These are phyloP conservation scores for Candida adriatica DNA, from an alignment of 805 yeast genomes.

Conservation along the genomic window DNA sequence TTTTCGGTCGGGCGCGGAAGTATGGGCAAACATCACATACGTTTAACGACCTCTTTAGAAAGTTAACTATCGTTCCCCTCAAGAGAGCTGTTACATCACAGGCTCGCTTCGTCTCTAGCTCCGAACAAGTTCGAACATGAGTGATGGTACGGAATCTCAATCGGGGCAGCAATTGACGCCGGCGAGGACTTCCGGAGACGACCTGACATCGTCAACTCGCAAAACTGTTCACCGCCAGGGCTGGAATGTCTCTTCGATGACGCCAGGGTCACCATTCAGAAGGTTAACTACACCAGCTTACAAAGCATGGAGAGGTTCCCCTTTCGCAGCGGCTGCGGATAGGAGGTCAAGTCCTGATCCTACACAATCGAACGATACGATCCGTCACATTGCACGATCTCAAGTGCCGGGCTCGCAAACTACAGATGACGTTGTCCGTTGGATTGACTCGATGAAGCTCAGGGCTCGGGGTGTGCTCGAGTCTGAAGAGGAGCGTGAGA, in stretches of 20 bases:
- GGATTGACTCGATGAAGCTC: conserved; percentile 30
- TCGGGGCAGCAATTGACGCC: too few relatives aligned
- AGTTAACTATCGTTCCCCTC: too few relatives aligned
- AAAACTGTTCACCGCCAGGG: conserved; percentile 11
- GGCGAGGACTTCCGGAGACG: too few relatives aligned
- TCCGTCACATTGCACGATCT: conserved; percentile 1
- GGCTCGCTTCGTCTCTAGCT: too few relatives aligned
- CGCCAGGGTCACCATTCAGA: conserved; percentile 22
- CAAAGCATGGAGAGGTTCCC: conserved; percentile 2
- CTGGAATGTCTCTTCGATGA: conserved; percentile 17
- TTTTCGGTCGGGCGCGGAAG: too few relatives aligned
- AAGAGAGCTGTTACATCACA: too few relatives aligned
- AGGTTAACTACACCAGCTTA: conserved; percentile 12
- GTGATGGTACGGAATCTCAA: too few relatives aligned
- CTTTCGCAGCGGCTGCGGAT: not conserved
- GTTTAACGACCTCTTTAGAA: too few relatives aligned
- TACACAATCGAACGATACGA: not conserved
- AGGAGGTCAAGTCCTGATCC: not conserved
- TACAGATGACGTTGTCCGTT: conserved; percentile 21
- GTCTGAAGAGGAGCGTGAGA: conserved; percentile 30
- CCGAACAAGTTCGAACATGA: too few relatives aligned
- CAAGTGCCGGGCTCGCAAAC: conserved; percentile 1
- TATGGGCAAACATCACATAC: too few relatives aligned
- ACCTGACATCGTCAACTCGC: not conserved
- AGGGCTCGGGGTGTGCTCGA: conserved; percentile 27